Percentiles rank a stretch among this genome's conserved stretches.
Conservation (phyloP, 768 basidiomycete genomes). For the Thelephora aurantiotincta region DNA sequence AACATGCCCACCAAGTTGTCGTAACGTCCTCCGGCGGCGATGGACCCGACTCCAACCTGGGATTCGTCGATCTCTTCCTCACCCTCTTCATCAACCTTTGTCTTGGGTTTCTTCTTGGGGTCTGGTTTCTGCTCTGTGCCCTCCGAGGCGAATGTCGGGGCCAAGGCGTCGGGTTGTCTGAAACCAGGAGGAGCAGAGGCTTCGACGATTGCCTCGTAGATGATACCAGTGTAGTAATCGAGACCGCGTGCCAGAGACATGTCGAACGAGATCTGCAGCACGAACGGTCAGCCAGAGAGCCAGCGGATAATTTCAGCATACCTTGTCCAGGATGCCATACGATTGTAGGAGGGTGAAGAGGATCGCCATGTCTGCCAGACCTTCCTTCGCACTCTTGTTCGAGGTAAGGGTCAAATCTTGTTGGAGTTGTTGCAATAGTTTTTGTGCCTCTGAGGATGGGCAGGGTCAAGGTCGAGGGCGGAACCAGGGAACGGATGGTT, state of each 20-base stretch:
- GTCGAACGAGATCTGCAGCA: conserved; percentile 77
- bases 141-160: conserved; percentile 18
- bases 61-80: conserved; percentile 89
- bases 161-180: conserved; percentile 35
- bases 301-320: conserved; percentile 16
- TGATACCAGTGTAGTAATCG: conserved; percentile 98
- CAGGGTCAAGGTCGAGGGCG: not conserved
- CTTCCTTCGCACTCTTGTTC: conserved; percentile 66
- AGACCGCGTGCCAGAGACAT: conserved; percentile 93
- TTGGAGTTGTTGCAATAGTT: conserved; percentile 58
- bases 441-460: conserved; percentile 46
- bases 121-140: conserved; percentile 12
- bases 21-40: conserved; percentile 96
- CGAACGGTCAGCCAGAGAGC: not conserved
- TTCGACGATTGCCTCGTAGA: conserved; percentile 92
- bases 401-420: conserved; percentile 48
- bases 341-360: conserved; percentile 74
- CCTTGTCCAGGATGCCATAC: conserved; percentile 69
- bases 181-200: conserved; percentile 87
- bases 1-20: conserved; percentile 93
- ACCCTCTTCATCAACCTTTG: conserved; percentile 36
- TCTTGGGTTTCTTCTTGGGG: conserved; percentile 18
- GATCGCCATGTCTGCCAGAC: conserved; percentile 74
- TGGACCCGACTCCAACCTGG: conserved; percentile 91
- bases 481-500: not conserved